Base-by-base conservation (phyloP, 176 grass and related monocot genomes). In the Bromus sterilis region DNA sequence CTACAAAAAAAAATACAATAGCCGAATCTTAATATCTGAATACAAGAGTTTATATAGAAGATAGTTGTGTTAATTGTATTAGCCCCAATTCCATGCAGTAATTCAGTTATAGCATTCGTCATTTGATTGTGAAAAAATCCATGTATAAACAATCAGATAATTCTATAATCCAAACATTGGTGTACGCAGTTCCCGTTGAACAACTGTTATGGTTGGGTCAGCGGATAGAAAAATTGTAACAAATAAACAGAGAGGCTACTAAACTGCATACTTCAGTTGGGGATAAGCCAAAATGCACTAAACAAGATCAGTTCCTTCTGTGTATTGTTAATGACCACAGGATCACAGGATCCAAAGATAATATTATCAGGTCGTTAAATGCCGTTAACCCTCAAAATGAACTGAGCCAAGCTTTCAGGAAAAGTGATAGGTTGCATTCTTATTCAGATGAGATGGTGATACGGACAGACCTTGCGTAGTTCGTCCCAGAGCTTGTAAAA, bases 401-500 rank as follows among this genome's bases (percentile, higher is more conserved):
- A 16, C 7, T 61, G 32, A 49, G 58, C 7, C 4, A 23, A 6
- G 5, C 11, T n/a, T 13, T 32, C 4, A 42, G 33, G 7, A 35
- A 72, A 51, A 10, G 4, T 5, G 30, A 5, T 16, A 28, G 24
- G 14, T 78, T 46, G 74, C 31, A 14, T n/a, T n/a, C n/a, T n/a
- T n/a, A n/a, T n/a, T n/a, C n/a, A n/a, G n/a, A n/a, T n/a, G n/a
- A n/a, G n/a, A n/a, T n/a, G n/a, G n/a, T n/a, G n/a, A n/a, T 2
- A 59, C 31, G 60, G 20, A 30, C 53, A 11, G 53, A 94, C 95
- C 96, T 91, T 95, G 77, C 96, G 93, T 36, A 99, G 87, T 11
- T 95, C 96, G 60, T 99, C 96, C 96, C 96, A 99, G 72, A 95
- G 96, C 56, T 93, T 95, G 87, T 99, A 99, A 44, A 99, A 95